Evolutionary conservation across 2,329 filamentous ascomycete genomes (phyloP), one percentile per base, ranked within the genome.

Genomic region (Aspergillus udagawae): DNA sequence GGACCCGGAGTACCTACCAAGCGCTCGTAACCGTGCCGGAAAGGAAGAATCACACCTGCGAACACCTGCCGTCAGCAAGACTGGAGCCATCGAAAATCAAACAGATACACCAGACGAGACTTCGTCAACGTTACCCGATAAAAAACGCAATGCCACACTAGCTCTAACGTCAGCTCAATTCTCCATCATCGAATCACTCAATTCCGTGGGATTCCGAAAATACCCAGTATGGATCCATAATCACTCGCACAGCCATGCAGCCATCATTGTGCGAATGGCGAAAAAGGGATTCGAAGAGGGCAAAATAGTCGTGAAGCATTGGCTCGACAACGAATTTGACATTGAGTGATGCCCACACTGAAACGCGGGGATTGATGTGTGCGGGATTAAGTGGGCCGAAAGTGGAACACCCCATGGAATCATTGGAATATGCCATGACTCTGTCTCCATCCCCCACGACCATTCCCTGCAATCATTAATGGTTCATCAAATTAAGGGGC

Each of bases 121-220:
- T 23, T 23, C 44, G 7, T 3, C 44, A 5, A 5, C 10, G 6
- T 23, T 25, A 10, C 23, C 44, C 9, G 44, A 38, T 20, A 49
- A 51, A 17, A 52, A 51, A 51, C 45, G 52, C 6, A 82, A 84
- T 61, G 90, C 89, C 0, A 91, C 86, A 0, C 80, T 97, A 54
- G 92, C 92, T 0, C 77, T 97, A 53, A 87, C 90, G 0, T 81
- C 86, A 4, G 84, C 86, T 50, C 93, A 97, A 74, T 96, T 96
- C 70, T 81, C 83, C 51, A 96, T 96, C 84, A 89, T 96, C 60
- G 82, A 88, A 29, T 84, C 86, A 9, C 78, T 97, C 51, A 86
- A 97, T 62, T 71, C 77, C 4, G 76, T 86, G 0, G 83, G 83
- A 3, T 82, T 84, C 68, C 79, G 75, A 47, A 86, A 85, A 64